Conservation (phyloP, 352 stramenopile species). For the Labyrinthula sp. region DNA sequence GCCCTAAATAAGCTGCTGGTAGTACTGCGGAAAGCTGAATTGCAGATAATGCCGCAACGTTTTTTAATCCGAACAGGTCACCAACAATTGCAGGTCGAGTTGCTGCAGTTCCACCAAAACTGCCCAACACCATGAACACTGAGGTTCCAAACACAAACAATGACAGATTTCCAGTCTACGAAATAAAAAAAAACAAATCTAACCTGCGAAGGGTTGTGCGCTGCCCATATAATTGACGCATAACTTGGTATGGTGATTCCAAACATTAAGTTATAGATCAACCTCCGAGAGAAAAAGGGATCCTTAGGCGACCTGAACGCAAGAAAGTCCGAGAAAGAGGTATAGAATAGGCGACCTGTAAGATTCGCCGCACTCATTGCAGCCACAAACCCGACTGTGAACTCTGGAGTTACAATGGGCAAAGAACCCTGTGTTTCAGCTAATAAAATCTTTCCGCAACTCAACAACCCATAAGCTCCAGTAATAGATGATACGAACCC, state of each 20-base stretch:
- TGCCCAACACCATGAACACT: constrained; percentile 4
- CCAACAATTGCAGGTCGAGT: constrained; percentile 14
- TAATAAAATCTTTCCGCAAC: constrained; percentile 26
- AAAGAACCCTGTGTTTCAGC: constrained; percentile 17
- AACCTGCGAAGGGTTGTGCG: too few relatives aligned
- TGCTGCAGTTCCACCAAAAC: constrained; percentile 19
- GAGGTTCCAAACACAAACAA: constrained; percentile 9
- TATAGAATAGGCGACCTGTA: constrained; percentile 38
- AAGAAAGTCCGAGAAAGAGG: constrained; percentile 37
- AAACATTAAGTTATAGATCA: constrained; percentile 19
- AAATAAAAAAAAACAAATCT: too few relatives aligned
- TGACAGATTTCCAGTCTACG: constrained; percentile 1
- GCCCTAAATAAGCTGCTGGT: constrained; percentile 20
- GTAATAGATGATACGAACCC: constrained; percentile 17
- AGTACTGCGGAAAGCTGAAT: constrained; percentile 22
- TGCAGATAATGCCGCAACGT: constrained; percentile 6
- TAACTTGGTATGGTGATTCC: constrained; percentile 4
- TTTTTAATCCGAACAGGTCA: constrained; percentile 8
- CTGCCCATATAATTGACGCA: constrained; percentile 2
- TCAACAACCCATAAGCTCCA: constrained; percentile 16
- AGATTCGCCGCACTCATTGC: constrained; percentile 36
- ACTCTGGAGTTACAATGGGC: constrained; percentile 24
- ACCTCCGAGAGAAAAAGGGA: constrained; percentile 25
- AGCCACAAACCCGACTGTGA: constrained; percentile 22
- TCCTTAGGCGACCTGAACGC: constrained; percentile 17